Evolutionary conservation across 768 basidiomycete species (phyloP).

Genomic region (Boletus sp.): DNA sequence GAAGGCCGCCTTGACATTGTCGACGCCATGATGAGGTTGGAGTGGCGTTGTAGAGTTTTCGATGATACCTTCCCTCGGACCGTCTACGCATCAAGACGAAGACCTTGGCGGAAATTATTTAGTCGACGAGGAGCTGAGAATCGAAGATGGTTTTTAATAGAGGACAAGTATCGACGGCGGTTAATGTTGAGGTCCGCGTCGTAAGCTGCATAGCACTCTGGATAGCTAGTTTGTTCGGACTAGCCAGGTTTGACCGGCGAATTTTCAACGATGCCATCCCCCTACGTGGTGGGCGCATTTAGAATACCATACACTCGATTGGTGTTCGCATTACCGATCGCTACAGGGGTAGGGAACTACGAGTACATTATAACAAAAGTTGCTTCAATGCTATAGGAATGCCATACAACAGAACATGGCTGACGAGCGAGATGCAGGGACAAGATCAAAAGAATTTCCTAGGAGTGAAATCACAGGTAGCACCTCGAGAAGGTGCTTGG

Average conservation of each 20-base stretch:
- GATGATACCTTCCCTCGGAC: conserved; percentile 7
- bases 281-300: background rate
- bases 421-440: background rate
- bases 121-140: conserved; percentile 30
- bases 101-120: conserved; percentile 23
- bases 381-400: conserved; percentile 8
- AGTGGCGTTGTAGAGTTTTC: conserved; percentile 9
- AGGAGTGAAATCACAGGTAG: conserved; percentile 45
- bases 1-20: conserved; percentile 58
- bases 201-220: background rate
- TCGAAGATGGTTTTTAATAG: conserved; percentile 26
- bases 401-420: conserved; percentile 4
- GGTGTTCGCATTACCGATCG: conserved; percentile 17
- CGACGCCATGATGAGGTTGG: conserved; percentile 21
- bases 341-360: conserved; percentile 13
- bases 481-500: conserved; percentile 80
- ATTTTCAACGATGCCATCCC: background rate
- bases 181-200: background rate
- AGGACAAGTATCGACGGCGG: conserved; percentile 21
- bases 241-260: background rate
- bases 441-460: conserved; percentile 11
- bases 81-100: conserved; percentile 10
- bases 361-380: conserved; percentile 23
- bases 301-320: conserved; percentile 3
- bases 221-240: background rate